phyloP scores from a whole-genome alignment of 371 early-diverging fungal species.

The Mortierella sp. region DNA sequence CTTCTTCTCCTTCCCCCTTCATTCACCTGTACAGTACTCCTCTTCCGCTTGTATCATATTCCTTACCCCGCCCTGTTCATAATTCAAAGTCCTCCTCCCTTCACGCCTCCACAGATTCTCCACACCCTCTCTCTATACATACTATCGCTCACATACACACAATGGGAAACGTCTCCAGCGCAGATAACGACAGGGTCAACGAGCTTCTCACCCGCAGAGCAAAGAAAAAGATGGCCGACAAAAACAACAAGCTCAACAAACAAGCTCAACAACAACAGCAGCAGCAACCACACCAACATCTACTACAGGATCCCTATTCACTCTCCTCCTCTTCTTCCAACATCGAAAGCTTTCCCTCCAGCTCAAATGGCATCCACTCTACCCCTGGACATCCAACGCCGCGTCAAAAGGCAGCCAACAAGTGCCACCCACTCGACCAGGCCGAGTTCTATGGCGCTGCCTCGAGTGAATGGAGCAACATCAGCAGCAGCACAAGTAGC shows the following conservation, averaged over 20 bases:
- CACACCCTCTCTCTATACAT: neutral
- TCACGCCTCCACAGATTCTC: neutral
- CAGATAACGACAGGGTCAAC: constrained; percentile 54
- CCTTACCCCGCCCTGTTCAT: neutral
- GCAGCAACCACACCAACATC: constrained; percentile 27
- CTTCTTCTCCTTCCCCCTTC: neutral
- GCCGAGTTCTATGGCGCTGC: constrained; percentile 24
- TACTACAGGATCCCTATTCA: neutral
- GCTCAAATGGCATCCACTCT: neutral
- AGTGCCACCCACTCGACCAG: constrained; percentile 30
- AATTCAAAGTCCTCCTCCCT: neutral
- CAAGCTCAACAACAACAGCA: constrained; percentile 32
- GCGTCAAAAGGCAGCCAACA: constrained; percentile 22
- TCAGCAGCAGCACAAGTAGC: neutral
- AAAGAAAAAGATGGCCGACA: constrained; percentile 28
- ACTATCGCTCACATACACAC: neutral
- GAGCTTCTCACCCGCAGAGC: constrained; percentile 44
- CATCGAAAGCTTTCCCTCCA: constrained; percentile 1
- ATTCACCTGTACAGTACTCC: neutral
- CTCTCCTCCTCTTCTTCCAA: constrained; percentile 13
- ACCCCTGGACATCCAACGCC: constrained; percentile 15
- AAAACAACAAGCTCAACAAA: constrained; percentile 28
- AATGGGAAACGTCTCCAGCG: constrained; percentile 56
- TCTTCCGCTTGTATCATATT: neutral
- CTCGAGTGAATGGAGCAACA: neutral